A percentile compares a stretch with the other conserved stretches of the same genome.
These are phyloP conservation scores for Huntiella abstrusa DNA, from an alignment of 2,329 filamentous ascomycete species.

Conservation along the genomic window DNA sequence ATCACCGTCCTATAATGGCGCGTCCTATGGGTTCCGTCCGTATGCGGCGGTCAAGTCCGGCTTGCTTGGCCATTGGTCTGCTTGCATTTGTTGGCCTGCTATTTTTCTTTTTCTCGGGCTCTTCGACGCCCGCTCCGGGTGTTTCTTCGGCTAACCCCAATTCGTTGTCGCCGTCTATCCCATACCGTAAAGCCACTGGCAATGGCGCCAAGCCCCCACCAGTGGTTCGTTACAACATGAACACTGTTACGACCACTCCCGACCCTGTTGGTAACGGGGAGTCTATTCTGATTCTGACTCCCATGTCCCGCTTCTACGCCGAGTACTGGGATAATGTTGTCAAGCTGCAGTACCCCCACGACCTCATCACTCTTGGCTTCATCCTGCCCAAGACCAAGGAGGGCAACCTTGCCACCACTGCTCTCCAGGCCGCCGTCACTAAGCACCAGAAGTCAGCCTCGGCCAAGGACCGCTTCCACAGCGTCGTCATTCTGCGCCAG, in stretches of 20 bases:
- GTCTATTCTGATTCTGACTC: conserved; percentile 77
- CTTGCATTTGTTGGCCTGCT: conserved; percentile 56
- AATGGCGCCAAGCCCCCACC: conserved; percentile 43
- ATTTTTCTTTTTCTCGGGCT: conserved; percentile 35
- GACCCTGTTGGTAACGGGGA: conserved; percentile 64
- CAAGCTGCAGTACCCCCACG: conserved; percentile 71
- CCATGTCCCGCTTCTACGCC: conserved; percentile 82
- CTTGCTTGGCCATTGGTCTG: conserved; percentile 51
- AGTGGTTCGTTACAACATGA: conserved; percentile 83
- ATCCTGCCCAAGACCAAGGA: conserved; percentile 89
- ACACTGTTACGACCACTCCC: conserved; percentile 71
- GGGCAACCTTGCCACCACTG: conserved; percentile 68
- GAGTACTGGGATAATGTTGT: conserved; percentile 90
- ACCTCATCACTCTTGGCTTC: conserved; percentile 86
- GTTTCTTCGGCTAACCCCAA: conserved; percentile 20
- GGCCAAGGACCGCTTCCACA: conserved; percentile 69
- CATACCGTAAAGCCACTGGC: conserved; percentile 38
- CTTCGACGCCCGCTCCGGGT: conserved; percentile 23
- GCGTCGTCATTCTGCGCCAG: conserved; percentile 83
- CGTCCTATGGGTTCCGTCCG: conserved; percentile 45
- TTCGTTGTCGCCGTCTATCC: conserved; percentile 21
- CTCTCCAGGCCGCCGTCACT: conserved; percentile 67
- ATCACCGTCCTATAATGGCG: conserved; percentile 24
- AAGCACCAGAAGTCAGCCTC: conserved; percentile 64
- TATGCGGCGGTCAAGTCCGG: conserved; percentile 62